Percentiles rank a stretch among this genome's conserved stretches.
Evolutionary conservation across 2,329 filamentous ascomycete species (phyloP).

Genomic region (Cladosporium cucumerinum): DNA sequence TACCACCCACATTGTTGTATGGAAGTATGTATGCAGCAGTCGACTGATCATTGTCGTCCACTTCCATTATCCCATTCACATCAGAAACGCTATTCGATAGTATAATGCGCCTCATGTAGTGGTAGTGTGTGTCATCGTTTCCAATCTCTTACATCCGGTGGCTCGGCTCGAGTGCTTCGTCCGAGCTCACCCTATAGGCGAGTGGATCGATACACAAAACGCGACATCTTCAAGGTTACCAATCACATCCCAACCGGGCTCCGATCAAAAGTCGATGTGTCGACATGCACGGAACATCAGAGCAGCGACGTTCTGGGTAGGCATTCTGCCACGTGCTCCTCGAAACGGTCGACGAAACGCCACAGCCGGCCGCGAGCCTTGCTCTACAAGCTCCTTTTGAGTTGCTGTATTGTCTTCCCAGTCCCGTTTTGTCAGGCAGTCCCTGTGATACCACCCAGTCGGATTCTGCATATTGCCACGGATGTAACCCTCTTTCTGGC

Average conservation of each 20-base stretch:
- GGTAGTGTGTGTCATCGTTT: background rate
- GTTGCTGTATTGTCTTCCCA: background rate
- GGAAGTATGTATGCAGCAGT: background rate
- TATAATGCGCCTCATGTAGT: background rate
- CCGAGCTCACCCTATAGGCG: background rate
- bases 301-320: background rate
- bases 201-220: slow-evolving; percentile 7
- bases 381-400: background rate
- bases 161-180: background rate
- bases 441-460: slow-evolving; percentile 4
- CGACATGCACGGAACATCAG: background rate
- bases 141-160: background rate
- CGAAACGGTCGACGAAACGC: slow-evolving; percentile 10
- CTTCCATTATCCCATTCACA: background rate
- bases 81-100: background rate
- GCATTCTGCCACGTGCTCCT: slow-evolving; percentile 12
- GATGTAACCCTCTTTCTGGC: slow-evolving; percentile 6
- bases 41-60: background rate
- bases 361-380: slow-evolving; percentile 1
- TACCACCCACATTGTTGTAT: background rate
- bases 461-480: background rate
- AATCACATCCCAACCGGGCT: background rate
- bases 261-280: background rate
- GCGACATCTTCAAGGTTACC: background rate
- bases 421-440: background rate